A percentile compares a stretch with the other conserved stretches of the same genome.
Conservation (phyloP, 768 basidiomycete species). For the Goffeauzyma gilvescens region DNA sequence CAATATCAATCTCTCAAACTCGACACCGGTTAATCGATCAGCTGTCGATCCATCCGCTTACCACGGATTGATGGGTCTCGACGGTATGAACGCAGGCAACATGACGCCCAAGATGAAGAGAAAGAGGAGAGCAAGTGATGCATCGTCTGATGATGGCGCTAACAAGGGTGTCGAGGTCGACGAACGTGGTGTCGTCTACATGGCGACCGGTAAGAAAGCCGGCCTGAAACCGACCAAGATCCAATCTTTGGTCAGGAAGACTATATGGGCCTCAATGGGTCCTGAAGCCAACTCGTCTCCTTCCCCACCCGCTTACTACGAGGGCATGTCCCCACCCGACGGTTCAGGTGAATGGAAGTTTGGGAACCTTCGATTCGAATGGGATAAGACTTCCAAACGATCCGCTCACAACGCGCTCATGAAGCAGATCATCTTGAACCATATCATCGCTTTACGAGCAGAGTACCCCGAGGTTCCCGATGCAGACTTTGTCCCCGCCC, state of each 20-base stretch:
- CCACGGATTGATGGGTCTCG: too few relatives aligned
- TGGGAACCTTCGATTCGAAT: constrained; percentile 7
- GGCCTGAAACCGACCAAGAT: constrained; percentile 3
- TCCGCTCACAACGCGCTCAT: constrained; percentile 1
- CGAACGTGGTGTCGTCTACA: constrained; percentile 5
- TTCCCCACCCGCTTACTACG: constrained; percentile 3
- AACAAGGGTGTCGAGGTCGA: constrained; percentile 1
- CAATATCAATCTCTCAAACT: too few relatives aligned
- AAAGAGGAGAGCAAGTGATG: background rate
- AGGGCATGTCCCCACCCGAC: constrained; percentile 5
- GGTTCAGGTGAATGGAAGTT: constrained; percentile 4
- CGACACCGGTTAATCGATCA: too few relatives aligned
- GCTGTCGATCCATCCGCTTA: too few relatives aligned
- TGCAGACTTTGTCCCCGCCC: background rate
- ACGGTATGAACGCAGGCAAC: too few relatives aligned
- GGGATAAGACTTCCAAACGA: constrained; percentile 4
- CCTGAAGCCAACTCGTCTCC: background rate
- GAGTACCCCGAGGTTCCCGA: constrained; percentile 4
- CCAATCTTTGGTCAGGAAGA: constrained; percentile 6
- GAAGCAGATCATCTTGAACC: constrained; percentile 3
- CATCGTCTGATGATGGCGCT: background rate
- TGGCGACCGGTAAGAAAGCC: constrained; percentile 4
- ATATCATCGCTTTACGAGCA: constrained; percentile 1
- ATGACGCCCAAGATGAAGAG: too few relatives aligned
- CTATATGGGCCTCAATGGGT: constrained; percentile 4